Conservation (phyloP, 306 rosid genomes). For the Begonia loranthoides region DNA sequence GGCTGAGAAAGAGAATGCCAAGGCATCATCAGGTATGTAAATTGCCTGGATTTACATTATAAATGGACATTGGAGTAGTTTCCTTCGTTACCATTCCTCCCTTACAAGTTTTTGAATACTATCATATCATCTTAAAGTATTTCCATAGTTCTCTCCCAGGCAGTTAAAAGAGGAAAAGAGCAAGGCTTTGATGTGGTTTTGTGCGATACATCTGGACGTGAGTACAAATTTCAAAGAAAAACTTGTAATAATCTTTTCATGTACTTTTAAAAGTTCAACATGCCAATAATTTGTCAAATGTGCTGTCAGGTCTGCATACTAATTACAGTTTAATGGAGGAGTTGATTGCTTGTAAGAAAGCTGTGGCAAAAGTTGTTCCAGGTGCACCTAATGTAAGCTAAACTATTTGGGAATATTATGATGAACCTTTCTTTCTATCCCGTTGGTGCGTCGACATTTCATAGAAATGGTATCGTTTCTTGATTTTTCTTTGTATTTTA, state of each 20-base stretch:
- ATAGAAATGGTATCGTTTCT: no score
- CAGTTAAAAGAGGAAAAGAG: slow-evolving; percentile 82
- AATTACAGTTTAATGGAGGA: slow-evolving; percentile 96
- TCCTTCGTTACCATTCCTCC: no score
- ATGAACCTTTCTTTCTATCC: no score
- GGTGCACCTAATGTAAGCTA: slow-evolving; percentile 87
- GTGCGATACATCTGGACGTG: slow-evolving; percentile 96
- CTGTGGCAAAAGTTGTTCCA: slow-evolving; percentile 57
- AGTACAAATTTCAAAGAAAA: slow-evolving; percentile 19
- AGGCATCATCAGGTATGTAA: slow-evolving; percentile 67
- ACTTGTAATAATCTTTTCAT: slow-evolving; percentile 3
- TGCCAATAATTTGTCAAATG: slow-evolving; percentile 3
- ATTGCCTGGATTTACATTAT: no score
- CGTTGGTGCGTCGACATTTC: no score
- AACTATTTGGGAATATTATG: background rate
- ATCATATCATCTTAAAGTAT: slow-evolving; percentile 26
- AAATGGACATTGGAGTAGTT: no score
- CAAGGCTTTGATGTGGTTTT: slow-evolving; percentile 71
- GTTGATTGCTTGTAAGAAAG: slow-evolving; percentile 87
- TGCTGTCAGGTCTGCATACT: slow-evolving; percentile 80
- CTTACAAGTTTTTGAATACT: no score
- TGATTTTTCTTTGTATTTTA: no score
- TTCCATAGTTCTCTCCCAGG: slow-evolving; percentile 80
- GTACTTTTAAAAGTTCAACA: slow-evolving; percentile 4
- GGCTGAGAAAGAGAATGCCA: slow-evolving; percentile 71